Conservation (phyloP, 805 yeast genomes). For the Saturnispora serradocipensis region DNA sequence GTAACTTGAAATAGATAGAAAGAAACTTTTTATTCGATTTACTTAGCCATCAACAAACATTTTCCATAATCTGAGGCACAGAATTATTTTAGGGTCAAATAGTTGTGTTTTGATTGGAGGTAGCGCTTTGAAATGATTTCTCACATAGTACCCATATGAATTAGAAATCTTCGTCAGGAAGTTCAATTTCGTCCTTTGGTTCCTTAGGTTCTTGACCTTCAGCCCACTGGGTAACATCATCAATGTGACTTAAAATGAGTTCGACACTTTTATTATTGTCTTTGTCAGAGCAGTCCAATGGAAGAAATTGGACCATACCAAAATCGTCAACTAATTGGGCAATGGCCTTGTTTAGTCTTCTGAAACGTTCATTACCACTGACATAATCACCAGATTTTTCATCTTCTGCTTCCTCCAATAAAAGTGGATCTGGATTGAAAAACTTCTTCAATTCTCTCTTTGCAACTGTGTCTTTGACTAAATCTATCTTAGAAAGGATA, state of each 20-base stretch:
- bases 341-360: constrained; percentile 66
- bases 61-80: background rate
- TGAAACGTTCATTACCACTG: constrained; percentile 45
- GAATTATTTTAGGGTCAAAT: background rate
- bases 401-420: constrained; percentile 40
- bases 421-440: constrained; percentile 83
- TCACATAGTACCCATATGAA: background rate
- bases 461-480: constrained; percentile 70
- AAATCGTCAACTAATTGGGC: constrained; percentile 92
- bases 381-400: constrained; percentile 23
- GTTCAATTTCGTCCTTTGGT: constrained; percentile 67
- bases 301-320: constrained; percentile 97
- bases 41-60: background rate
- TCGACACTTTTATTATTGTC: constrained; percentile 67
- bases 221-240: constrained; percentile 96
- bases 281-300: constrained; percentile 56
- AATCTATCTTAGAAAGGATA: constrained; percentile 76
- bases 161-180: constrained; percentile 41
- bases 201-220: constrained; percentile 96
- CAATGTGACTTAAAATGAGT: constrained; percentile 82
- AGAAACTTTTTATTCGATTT: too few relatives aligned
- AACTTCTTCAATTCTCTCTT: constrained; percentile 73
- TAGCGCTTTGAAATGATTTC: background rate
- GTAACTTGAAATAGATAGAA: background rate
- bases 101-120: too few relatives aligned